Conservation (phyloP, 768 basidiomycete genomes). For the Podaxis rugospora region DNA sequence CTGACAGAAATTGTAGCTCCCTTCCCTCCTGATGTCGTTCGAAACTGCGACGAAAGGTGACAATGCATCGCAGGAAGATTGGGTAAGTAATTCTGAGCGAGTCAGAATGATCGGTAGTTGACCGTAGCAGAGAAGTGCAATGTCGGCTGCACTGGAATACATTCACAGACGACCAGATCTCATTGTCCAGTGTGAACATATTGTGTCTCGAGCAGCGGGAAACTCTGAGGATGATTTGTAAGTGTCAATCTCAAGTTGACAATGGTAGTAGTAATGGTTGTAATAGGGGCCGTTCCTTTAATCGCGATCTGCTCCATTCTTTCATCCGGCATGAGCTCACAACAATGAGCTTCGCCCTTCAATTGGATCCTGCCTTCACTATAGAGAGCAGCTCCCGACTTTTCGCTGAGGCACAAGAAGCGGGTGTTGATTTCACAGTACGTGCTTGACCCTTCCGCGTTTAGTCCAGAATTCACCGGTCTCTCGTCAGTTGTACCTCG, state of each 20-base stretch:
- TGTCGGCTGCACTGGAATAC: constrained; percentile 9
- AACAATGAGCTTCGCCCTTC: constrained; percentile 45
- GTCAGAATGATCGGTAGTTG: constrained; percentile 5
- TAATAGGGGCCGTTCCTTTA: constrained; percentile 25
- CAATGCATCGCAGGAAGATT: constrained; percentile 47
- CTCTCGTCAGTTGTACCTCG: constrained; percentile 45
- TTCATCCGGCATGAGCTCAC: constrained; percentile 50
- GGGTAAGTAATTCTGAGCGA: constrained; percentile 36
- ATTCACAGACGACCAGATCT: constrained; percentile 44
- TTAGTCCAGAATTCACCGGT: constrained; percentile 5
- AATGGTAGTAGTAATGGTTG: background rate
- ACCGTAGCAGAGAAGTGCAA: constrained; percentile 26
- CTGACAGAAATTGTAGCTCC: constrained; percentile 41
- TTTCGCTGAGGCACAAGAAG: constrained; percentile 56
- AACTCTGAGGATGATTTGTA: constrained; percentile 28
- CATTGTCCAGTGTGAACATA: constrained; percentile 48
- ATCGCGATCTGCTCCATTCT: constrained; percentile 52
- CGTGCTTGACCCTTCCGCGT: constrained; percentile 12
- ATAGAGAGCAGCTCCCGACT: constrained; percentile 47
- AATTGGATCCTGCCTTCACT: constrained; percentile 46
- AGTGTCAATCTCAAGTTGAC: constrained; percentile 9
- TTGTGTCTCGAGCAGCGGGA: constrained; percentile 29
- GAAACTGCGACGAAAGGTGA: constrained; percentile 51
- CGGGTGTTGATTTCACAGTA: constrained; percentile 56
- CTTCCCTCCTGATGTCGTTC: constrained; percentile 51